phyloP scores from a whole-genome alignment of 2,329 filamentous ascomycete species.

The Emergomyces pasteurianus region DNA sequence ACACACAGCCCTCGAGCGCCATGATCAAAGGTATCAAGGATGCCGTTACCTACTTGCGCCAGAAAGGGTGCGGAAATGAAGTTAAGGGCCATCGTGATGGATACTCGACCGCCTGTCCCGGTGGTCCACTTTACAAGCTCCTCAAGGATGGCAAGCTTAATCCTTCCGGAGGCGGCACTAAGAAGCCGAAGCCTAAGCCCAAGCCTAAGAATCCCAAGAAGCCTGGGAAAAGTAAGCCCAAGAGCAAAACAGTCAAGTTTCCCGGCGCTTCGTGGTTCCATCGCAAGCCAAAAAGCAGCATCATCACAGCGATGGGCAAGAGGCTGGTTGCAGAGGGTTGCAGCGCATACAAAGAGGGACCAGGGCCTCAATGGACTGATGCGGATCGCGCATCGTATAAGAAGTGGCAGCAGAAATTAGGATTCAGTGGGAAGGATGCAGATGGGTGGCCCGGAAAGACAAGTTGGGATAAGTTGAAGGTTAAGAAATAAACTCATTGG shows the following conservation, averaged over 20 bases:
- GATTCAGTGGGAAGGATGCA: slow-evolving; percentile 1
- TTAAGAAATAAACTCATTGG: background rate
- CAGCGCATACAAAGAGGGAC: slow-evolving; percentile 2
- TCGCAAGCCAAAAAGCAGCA: background rate
- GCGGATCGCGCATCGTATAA: slow-evolving; percentile 3
- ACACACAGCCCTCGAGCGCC: background rate
- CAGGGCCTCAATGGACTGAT: slow-evolving; percentile 1
- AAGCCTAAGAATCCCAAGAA: background rate
- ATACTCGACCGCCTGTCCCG: slow-evolving; percentile 2
- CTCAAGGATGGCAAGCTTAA: slow-evolving; percentile 2
- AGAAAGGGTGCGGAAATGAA: background rate
- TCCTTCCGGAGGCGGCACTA: background rate
- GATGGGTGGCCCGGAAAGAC: slow-evolving; percentile 4
- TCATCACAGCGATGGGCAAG: slow-evolving; percentile 3
- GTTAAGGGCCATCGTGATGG: slow-evolving; percentile 4
- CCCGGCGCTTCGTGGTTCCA: background rate
- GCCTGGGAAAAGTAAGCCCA: background rate
- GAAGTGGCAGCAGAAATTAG: slow-evolving; percentile 3
- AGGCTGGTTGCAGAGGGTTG: slow-evolving; percentile 1
- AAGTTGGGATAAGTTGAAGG: slow-evolving; percentile 3
- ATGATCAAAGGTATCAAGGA: slow-evolving; percentile 4
- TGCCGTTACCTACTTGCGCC: slow-evolving; percentile 3
- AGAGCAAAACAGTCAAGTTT: background rate
- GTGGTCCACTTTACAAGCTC: slow-evolving; percentile 3
- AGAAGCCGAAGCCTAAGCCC: background rate